Base-by-base conservation (phyloP, 164 flowering plant species). In the Tetrastigma voinierianum region DNA sequence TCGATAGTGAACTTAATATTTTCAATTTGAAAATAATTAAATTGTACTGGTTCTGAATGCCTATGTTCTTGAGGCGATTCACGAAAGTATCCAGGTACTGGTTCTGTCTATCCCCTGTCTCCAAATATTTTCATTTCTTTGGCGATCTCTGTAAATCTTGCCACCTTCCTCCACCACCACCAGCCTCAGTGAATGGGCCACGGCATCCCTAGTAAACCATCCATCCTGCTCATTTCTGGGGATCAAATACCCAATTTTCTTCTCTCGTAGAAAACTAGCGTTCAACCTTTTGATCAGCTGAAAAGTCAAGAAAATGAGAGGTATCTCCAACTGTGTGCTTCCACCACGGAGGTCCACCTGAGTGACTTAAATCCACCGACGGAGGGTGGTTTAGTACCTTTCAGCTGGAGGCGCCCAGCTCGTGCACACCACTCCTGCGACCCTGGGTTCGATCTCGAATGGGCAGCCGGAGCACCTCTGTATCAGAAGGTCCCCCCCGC, bases 381-480 rank as follows among this genome's bases (percentile, higher is more conserved):
- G 0, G 85, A 83, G 9, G n/a, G n/a, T n/a, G n/a, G n/a, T n/a
- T n/a, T n/a, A n/a, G n/a, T n/a, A n/a, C n/a, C n/a, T 54, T 25
- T 70, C 16, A 72, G 53, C 21, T 85, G 85, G 85, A 14, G 81
- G 84, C 7, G 64, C 86, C 86, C 88, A 82, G 11, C 74, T 70
- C 51, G 9, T 62, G 20, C 77, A 78, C 1, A 84, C 70, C 6
- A 80, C 1, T 3, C 86, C 81, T n/a, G 0, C 65, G 71, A 0
- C 48, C 72, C 3, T 13, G 49, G 12, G 60, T 70, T 64, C 80
- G 52, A 72, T 77, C 53, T 70, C 67, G 25, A 82, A 83, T 46
- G 84, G 83, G 84, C 15, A 83, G 68, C 44, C 65, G 15, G 0
- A 14, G 16, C 13, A 47, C 1, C 3, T 61, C 65, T 1, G 46